Evolutionary conservation across 768 basidiomycete species (phyloP).

Genomic region (Kwoniella dejecticola): DNA sequence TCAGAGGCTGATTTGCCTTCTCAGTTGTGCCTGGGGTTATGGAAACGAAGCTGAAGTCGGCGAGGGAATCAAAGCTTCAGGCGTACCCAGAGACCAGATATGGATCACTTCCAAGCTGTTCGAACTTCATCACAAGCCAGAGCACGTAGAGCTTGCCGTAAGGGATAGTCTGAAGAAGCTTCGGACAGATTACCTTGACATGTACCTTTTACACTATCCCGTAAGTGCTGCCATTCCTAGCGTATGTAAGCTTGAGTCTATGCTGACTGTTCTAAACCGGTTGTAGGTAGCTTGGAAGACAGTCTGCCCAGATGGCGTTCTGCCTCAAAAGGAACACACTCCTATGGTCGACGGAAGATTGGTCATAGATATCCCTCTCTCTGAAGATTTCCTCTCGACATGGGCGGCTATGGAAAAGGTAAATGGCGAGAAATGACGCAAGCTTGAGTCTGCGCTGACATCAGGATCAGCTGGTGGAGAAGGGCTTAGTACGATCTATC

Average conservation of each 20-base stretch:
- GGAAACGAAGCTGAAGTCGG: slow-evolving; percentile 75
- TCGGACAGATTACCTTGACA: slow-evolving; percentile 66
- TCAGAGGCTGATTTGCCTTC: slow-evolving; percentile 53
- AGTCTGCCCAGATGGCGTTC: slow-evolving; percentile 1
- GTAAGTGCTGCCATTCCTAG: slow-evolving; percentile 5
- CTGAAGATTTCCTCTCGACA: slow-evolving; percentile 72
- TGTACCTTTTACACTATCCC: slow-evolving; percentile 79
- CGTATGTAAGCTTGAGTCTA: not conserved
- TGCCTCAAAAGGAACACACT: slow-evolving; percentile 7
- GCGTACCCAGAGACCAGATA: slow-evolving; percentile 66
- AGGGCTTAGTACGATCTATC: slow-evolving; percentile 75
- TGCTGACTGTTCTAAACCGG: slow-evolving; percentile 68
- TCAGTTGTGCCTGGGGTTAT: slow-evolving; percentile 62
- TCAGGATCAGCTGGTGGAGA: slow-evolving; percentile 64
- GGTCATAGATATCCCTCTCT: slow-evolving; percentile 59
- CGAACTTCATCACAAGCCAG: slow-evolving; percentile 63
- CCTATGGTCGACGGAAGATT: slow-evolving; percentile 68
- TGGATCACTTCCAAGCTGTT: slow-evolving; percentile 67
- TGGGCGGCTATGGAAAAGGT: slow-evolving; percentile 72
- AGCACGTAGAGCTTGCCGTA: slow-evolving; percentile 68
- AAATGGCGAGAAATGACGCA: not conserved
- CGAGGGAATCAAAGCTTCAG: slow-evolving; percentile 68
- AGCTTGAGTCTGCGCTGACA: not conserved
- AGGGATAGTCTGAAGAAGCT: slow-evolving; percentile 61
- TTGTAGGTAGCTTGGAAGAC: slow-evolving; percentile 1